Evolutionary conservation across 108 stramenopile genomes (phyloP).

Genomic region (Nannochloropsis granulata): DNA sequence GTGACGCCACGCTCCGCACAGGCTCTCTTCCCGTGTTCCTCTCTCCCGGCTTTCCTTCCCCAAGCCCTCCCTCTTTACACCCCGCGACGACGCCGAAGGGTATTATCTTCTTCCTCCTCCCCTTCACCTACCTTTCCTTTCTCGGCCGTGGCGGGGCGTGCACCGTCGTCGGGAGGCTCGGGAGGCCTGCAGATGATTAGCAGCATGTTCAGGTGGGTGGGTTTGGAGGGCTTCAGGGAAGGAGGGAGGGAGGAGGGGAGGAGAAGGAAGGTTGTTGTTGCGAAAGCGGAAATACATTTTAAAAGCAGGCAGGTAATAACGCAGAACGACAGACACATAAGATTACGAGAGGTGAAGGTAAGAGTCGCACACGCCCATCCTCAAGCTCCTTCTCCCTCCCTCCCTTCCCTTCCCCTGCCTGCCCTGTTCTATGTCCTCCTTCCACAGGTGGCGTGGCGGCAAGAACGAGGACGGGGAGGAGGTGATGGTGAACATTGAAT

Average conservation of each 20-base stretch:
- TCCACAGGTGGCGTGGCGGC: neutral
- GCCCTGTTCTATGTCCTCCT: neutral
- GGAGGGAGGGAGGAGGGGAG: too few relatives aligned
- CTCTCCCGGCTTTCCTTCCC: neutral
- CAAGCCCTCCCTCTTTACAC: neutral
- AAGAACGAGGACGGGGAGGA: conserved; percentile 27
- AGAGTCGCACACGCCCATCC: too few relatives aligned
- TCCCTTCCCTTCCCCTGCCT: neutral
- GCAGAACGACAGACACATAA: too few relatives aligned
- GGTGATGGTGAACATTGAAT: conserved; percentile 61
- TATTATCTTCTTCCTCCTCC: neutral
- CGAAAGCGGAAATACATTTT: too few relatives aligned
- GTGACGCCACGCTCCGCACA: neutral
- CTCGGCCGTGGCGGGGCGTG: neutral
- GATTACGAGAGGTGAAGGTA: too few relatives aligned
- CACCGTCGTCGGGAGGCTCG: neutral
- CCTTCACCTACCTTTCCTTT: neutral
- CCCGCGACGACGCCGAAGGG: neutral
- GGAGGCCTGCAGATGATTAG: neutral
- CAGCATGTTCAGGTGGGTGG: neutral
- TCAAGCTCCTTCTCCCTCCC: too few relatives aligned
- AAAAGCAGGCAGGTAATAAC: too few relatives aligned
- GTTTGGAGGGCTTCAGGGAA: neutral
- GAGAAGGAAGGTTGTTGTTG: too few relatives aligned
- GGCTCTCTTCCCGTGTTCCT: neutral